These are phyloP conservation scores for Tulasnella sp. DNA, from an alignment of 768 basidiomycete genomes.

Conservation along the genomic window DNA sequence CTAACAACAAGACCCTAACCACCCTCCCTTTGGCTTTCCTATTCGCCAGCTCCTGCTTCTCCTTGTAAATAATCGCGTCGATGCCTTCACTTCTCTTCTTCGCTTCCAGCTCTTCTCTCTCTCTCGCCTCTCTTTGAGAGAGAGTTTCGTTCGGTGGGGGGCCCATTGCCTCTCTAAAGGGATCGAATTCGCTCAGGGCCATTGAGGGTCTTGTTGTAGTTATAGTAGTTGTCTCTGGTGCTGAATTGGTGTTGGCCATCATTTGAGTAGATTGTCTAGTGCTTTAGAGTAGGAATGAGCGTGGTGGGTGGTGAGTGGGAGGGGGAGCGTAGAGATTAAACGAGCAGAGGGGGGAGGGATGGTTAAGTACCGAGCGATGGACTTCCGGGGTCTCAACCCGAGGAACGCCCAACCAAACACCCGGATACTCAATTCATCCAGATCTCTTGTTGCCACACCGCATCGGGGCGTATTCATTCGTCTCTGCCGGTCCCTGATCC, in stretches of 20 bases:
- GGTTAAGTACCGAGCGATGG: not conserved
- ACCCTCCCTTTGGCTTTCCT: constrained; percentile 44
- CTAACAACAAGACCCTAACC: constrained; percentile 70
- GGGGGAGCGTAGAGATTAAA: not conserved
- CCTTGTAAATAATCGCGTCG: constrained; percentile 66
- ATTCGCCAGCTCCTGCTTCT: constrained; percentile 48
- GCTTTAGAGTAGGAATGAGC: not conserved
- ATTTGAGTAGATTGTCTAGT: not conserved
- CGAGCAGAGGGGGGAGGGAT: not conserved
- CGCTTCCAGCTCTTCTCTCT: constrained; percentile 61
- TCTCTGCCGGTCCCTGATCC: not conserved
- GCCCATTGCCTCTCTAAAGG: not conserved
- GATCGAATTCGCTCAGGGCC: not conserved
- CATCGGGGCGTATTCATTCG: not conserved
- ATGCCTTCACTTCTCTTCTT: constrained; percentile 67
- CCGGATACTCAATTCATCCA: not conserved
- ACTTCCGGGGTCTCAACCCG: not conserved
- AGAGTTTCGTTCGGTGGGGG: constrained; percentile 60
- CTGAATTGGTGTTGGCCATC: not conserved
- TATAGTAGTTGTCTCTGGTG: not conserved
- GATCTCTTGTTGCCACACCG: not conserved
- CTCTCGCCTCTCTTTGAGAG: constrained; percentile 54
- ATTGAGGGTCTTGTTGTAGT: not conserved
- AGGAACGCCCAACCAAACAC: not conserved
- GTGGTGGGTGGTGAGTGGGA: not conserved